phyloP scores from a whole-genome alignment of 345 rosid species.

The Salix brachista region DNA sequence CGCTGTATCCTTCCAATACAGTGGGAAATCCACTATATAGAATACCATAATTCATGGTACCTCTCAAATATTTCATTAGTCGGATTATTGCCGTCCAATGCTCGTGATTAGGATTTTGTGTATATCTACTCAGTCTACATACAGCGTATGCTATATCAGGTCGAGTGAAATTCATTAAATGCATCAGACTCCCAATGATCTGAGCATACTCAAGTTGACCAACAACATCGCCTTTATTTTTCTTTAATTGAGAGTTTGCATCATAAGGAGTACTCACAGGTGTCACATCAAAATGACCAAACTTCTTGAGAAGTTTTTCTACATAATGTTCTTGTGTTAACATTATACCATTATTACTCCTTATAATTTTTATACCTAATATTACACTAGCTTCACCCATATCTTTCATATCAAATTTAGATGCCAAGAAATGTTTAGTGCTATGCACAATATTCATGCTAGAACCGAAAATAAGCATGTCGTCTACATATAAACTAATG shows the following conservation, averaged over 20 bases:
- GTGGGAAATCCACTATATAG: not conserved
- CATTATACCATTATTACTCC: too few species aligned
- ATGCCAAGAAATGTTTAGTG: too few species aligned
- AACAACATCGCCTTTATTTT: too few species aligned
- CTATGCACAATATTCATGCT: too few species aligned
- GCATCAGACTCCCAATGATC: not conserved
- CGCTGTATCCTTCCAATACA: not conserved
- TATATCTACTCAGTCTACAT: too few species aligned
- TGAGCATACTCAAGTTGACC: not conserved
- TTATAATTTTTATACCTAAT: not conserved
- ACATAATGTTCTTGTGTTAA: too few species aligned
- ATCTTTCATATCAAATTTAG: not conserved
- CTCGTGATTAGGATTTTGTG: not conserved
- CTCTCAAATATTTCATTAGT: not conserved
- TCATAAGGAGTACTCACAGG: too few species aligned
- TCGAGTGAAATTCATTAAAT: not conserved
- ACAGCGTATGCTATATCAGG: not conserved
- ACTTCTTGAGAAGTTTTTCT: too few species aligned
- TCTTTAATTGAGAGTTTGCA: too few species aligned
- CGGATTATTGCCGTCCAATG: not conserved
- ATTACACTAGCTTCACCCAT: not conserved
- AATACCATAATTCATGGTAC: not conserved
- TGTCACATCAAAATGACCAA: too few species aligned
- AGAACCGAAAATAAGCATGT: too few species aligned
- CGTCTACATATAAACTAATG: too few species aligned